Conservation (phyloP, 305 asterid genomes). For the Solanum hybrid region DNA sequence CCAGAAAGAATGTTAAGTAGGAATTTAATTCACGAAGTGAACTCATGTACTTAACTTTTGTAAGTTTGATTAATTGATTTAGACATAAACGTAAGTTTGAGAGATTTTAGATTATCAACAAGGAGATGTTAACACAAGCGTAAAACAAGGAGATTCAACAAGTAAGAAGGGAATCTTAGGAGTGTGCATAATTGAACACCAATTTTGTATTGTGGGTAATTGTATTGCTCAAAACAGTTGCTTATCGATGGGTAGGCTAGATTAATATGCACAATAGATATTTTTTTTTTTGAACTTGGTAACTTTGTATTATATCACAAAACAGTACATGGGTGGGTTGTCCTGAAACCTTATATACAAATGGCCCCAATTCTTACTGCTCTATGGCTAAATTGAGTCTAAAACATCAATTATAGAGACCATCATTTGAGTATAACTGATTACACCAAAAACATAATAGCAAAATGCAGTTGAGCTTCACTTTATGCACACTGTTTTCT, state of each 20-base stretch:
- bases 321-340: too few relatives aligned
- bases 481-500: not conserved
- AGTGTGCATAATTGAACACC: not conserved
- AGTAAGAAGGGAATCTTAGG: not conserved
- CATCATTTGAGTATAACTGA: not conserved
- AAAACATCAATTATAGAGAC: not conserved
- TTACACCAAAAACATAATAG: not conserved
- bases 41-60: not conserved
- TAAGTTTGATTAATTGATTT: not conserved
- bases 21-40: not conserved
- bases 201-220: not conserved
- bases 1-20: not conserved
- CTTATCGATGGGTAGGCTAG: not conserved
- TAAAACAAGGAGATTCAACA: not conserved
- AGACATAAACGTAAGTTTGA: not conserved
- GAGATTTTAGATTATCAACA: not conserved
- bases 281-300: too few relatives aligned
- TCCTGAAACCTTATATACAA: too few relatives aligned
- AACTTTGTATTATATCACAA: too few relatives aligned
- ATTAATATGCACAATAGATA: not conserved
- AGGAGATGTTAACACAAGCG: not conserved
- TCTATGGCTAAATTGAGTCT: not conserved
- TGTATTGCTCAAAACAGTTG: not conserved
- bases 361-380: too few relatives aligned
- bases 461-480: not conserved